Evolutionary conservation across 2,329 filamentous ascomycete genomes (phyloP).

Genomic region (Apiospora marii): DNA sequence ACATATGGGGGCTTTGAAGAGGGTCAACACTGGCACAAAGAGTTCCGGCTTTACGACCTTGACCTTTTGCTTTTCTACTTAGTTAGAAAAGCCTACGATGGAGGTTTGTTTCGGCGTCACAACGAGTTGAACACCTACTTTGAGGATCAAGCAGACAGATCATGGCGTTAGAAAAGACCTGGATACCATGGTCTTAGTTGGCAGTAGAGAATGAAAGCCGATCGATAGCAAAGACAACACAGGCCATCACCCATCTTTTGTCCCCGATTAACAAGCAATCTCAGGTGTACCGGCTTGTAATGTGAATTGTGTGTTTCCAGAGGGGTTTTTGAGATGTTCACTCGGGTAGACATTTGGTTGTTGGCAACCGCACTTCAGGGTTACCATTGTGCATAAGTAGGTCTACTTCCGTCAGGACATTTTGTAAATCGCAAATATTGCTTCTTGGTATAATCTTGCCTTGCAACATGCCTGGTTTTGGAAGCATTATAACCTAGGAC

Average conservation of each 20-base stretch:
- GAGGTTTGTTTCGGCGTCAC: neutral
- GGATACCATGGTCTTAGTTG: too few relatives aligned
- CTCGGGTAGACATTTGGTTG: neutral
- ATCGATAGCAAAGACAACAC: too few relatives aligned
- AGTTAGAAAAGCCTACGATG: neutral
- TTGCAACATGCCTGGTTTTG: neutral
- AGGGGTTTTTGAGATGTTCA: neutral
- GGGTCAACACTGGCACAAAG: neutral
- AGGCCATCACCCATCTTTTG: neutral
- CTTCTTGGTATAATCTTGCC: neutral
- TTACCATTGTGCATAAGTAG: too few relatives aligned
- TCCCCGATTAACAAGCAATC: neutral
- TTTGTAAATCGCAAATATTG: too few relatives aligned
- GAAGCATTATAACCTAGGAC: neutral
- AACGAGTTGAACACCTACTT: neutral
- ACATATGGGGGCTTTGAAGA: neutral
- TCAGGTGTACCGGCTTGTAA: neutral
- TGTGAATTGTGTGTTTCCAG: neutral
- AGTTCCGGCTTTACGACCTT: neutral
- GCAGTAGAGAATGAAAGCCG: too few relatives aligned
- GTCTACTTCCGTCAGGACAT: neutral
- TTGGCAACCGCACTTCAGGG: neutral
- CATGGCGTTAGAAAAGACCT: neutral
- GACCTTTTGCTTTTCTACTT: too few relatives aligned
- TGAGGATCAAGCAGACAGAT: neutral